Conservation (phyloP, 176 grass and related monocot species). For the Musa schizocarpa region DNA sequence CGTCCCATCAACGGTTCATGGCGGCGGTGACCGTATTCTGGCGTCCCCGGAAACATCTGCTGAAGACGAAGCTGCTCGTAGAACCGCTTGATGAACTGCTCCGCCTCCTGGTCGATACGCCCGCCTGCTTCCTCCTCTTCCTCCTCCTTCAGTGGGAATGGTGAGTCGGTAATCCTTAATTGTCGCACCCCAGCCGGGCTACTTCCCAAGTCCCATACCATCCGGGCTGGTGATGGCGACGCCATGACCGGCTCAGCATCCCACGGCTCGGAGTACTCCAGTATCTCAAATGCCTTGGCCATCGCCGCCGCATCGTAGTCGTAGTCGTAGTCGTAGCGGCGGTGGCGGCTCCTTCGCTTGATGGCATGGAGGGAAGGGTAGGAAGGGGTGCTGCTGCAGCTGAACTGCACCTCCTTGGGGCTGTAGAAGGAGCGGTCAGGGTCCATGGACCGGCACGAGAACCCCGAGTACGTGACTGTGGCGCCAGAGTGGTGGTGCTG, state of each 20-base stretch:
- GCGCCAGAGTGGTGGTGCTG: conserved; percentile 17
- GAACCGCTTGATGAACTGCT: conserved; percentile 61
- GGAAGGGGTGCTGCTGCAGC: conserved; percentile 79
- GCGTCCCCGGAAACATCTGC: conserved; percentile 25
- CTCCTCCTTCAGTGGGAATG: conserved; percentile 38
- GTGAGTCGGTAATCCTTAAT: conserved; percentile 81
- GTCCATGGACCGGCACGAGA: conserved; percentile 37
- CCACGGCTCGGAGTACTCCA: conserved; percentile 24
- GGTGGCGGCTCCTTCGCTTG: background rate
- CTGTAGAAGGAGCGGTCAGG: conserved; percentile 26
- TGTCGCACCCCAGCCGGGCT: conserved; percentile 44
- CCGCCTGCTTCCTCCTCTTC: conserved; percentile 33
- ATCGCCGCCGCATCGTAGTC: conserved; percentile 53
- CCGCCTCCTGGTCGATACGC: conserved; percentile 36
- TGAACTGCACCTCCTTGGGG: conserved; percentile 76
- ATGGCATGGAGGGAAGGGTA: conserved; percentile 36
- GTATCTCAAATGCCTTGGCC: conserved; percentile 53
- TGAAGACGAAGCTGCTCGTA: conserved; percentile 63
- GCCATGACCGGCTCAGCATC: background rate
- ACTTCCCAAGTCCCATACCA: conserved; percentile 29
- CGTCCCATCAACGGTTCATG: background rate
- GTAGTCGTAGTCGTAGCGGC: conserved; percentile 46
- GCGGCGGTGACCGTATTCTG: background rate
- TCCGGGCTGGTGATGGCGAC: conserved; percentile 29
- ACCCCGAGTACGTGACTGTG: background rate